Evolutionary conservation across 2,329 filamentous ascomycete species (phyloP).

Genomic region (Cercospora sesami): DNA sequence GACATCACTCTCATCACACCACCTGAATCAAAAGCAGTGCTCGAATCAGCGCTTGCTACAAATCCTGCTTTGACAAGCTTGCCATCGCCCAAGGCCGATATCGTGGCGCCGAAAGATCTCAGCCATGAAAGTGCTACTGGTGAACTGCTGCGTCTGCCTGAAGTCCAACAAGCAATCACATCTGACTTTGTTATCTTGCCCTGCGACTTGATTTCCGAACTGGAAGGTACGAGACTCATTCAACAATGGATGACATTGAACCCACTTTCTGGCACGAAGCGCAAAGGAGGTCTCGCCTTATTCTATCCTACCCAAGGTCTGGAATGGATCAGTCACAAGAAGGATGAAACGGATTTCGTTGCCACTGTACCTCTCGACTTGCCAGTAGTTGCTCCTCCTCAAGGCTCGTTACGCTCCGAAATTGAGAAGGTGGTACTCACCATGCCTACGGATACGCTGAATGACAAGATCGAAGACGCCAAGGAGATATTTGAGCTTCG

Average conservation of each 20-base stretch:
- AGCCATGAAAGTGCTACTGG: constrained; percentile 86
- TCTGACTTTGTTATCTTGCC: constrained; percentile 88
- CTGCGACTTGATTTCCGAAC: constrained; percentile 89
- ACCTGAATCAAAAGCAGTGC: constrained; percentile 60
- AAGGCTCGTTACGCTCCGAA: constrained; percentile 64
- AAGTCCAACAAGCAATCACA: constrained; percentile 75
- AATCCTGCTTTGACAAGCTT: constrained; percentile 75
- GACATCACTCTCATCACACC: constrained; percentile 60
- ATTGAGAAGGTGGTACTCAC: constrained; percentile 81
- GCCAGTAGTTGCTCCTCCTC: constrained; percentile 58
- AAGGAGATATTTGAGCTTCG: constrained; percentile 72
- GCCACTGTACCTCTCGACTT: constrained; percentile 68
- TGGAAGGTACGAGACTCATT: constrained; percentile 77
- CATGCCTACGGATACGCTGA: constrained; percentile 84
- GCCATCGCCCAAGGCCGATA: constrained; percentile 69
- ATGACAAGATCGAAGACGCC: constrained; percentile 75
- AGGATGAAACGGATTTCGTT: constrained; percentile 90
- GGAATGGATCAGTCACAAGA: constrained; percentile 71
- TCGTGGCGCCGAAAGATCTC: constrained; percentile 74
- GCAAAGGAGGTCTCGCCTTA: constrained; percentile 79
- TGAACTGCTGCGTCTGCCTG: constrained; percentile 79
- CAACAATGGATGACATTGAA: constrained; percentile 88
- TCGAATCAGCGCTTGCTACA: constrained; percentile 70
- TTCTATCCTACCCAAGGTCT: constrained; percentile 82
- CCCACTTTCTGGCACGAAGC: constrained; percentile 50